Percentiles rank a stretch among this genome's conserved stretches.
phyloP scores from a whole-genome alignment of 2,329 filamentous ascomycete species.

The Venturia aucupariae region DNA sequence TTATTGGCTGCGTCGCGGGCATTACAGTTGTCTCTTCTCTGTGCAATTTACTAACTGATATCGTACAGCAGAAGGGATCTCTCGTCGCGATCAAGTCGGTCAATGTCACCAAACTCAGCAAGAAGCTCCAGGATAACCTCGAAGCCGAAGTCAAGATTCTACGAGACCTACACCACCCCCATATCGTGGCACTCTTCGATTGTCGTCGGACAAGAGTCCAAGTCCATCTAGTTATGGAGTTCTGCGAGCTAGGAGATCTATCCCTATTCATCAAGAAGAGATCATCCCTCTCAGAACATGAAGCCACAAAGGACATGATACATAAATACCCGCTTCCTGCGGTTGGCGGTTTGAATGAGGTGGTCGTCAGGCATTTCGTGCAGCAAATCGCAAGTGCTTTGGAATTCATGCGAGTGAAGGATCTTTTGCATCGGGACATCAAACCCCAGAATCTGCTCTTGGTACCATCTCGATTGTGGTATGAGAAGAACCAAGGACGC shows the following conservation, averaged over 20 bases:
- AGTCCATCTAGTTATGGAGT: constrained; percentile 98
- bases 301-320: constrained; percentile 81
- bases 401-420: constrained; percentile 73
- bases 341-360: constrained; percentile 84
- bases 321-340: constrained; percentile 80
- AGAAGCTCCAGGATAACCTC: constrained; percentile 93
- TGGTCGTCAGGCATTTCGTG: constrained; percentile 90
- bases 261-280: constrained; percentile 95
- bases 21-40: not conserved
- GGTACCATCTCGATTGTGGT: constrained; percentile 67
- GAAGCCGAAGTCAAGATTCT: constrained; percentile 94
- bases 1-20: not conserved
- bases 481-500: constrained; percentile 50
- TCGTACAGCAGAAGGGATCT: constrained; percentile 59
- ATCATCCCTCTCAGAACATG: constrained; percentile 67
- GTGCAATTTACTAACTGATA: constrained; percentile 17
- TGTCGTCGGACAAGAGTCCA: constrained; percentile 79
- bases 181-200: constrained; percentile 93
- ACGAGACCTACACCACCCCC: constrained; percentile 85
- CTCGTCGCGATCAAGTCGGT: constrained; percentile 96
- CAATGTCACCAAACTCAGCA: constrained; percentile 80
- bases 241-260: constrained; percentile 89
- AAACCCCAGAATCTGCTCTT: constrained; percentile 95
- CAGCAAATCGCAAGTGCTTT: constrained; percentile 91
- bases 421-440: constrained; percentile 92